Evolutionary conservation across 768 basidiomycete genomes (phyloP), one percentile per base, ranked within the genome.

Genomic region (Dacryopinax primogenitus): DNA sequence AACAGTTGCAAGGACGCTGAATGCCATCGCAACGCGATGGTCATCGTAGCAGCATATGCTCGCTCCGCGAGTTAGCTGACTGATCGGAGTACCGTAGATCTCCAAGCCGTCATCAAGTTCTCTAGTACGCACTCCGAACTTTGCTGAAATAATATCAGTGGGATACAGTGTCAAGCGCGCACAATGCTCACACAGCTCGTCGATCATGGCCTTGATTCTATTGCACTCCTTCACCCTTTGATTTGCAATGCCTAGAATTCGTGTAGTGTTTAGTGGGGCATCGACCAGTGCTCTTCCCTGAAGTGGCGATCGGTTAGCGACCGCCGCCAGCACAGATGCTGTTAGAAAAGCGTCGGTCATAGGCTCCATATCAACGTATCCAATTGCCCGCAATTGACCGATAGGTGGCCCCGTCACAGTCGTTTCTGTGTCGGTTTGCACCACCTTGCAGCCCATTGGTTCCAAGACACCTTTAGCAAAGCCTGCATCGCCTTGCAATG

Each of bases 261-360:
- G 81, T 9, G 92, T 88, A n/a, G 80, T 80, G 32, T 77, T 81
- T 13, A 66, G 62, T 66, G 66, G 70, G 37, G 65, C 71, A 16
- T 68, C 75, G 37, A 68, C 63, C 3, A 81, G 73, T 23, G 73
- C 70, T 68, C 84, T 83, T 11, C 83, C 84, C 0, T 73, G 65
- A 0, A 84, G 78, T 0, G 79, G 75, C 9, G 78, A 73, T 1
- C 67, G 65, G 13, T 74, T 75, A 1, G 86, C 86, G 23, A 96
- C 89, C 64, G 96, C 95, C 63, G 92, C 94, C 21, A 99, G 78
- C 7, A 87, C 93, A 12, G 85, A 88, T 9, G 96, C 95, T 1
- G 94, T 97, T 77, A 98, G 82, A 79, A 99, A 99, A 23, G 95
- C 96, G 74, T 99, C 96, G 6, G 96, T 99, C 96, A 99, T 98